phyloP scores from a whole-genome alignment of 2,329 filamentous ascomycete genomes.

The Tolypocladium tundrense region DNA sequence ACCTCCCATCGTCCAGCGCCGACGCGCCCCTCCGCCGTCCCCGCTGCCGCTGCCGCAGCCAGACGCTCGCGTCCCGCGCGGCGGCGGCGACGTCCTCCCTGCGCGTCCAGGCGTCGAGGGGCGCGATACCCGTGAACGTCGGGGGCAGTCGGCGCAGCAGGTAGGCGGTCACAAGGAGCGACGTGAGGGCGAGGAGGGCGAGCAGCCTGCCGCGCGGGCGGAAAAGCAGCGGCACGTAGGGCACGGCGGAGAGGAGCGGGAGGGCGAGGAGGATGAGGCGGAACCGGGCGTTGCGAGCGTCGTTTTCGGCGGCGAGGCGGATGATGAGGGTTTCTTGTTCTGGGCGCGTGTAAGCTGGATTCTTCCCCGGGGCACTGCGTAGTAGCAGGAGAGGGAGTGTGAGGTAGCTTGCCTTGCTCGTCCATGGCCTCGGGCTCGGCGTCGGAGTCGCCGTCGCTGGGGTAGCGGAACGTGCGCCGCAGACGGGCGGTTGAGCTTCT shows the following conservation, averaged over 20 bases:
- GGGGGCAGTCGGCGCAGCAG: constrained; percentile 47
- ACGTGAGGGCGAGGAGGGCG: constrained; percentile 49
- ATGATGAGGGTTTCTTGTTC: constrained; percentile 57
- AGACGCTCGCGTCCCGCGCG: constrained; percentile 1
- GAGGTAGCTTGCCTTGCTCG: constrained; percentile 51
- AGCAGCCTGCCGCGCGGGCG: constrained; percentile 28
- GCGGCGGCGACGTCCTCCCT: constrained; percentile 11
- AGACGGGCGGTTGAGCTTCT: constrained; percentile 43
- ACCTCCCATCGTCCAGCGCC: constrained; percentile 8
- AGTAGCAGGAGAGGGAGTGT: no score
- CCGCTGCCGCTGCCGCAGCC: constrained; percentile 3
- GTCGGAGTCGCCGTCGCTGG: constrained; percentile 46
- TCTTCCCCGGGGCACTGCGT: no score
- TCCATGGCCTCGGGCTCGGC: constrained; percentile 54
- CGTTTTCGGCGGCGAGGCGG: constrained; percentile 44
- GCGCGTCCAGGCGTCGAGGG: constrained; percentile 34
- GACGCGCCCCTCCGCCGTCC: constrained; percentile 8
- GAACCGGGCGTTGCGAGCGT: constrained; percentile 47
- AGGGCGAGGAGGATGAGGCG: constrained; percentile 47
- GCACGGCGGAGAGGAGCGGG: constrained; percentile 43
- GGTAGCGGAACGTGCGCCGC: constrained; percentile 70
- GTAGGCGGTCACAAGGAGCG: constrained; percentile 52
- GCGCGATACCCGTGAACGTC: constrained; percentile 39
- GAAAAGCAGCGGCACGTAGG: constrained; percentile 35
- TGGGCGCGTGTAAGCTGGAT: constrained; percentile 9